Conservation (phyloP, 805 yeast genomes). For the Saturnispora zaruensis region DNA sequence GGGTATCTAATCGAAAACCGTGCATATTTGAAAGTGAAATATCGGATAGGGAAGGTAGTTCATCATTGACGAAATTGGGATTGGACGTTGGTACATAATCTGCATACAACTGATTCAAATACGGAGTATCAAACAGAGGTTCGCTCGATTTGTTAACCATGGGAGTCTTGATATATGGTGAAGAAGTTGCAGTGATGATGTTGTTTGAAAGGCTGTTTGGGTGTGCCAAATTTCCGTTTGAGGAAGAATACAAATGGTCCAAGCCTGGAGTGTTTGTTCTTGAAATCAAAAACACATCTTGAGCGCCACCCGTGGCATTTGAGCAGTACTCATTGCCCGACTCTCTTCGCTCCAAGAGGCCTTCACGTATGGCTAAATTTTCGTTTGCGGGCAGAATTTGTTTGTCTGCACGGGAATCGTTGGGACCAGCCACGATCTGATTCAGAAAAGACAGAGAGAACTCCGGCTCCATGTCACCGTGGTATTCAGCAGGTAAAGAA, state of each 20-base stretch:
- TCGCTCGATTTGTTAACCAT: conserved; percentile 9
- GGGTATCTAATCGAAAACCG: conserved; percentile 1
- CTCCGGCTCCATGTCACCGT: background rate
- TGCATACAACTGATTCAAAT: conserved; percentile 10
- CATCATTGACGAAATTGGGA: conserved; percentile 1
- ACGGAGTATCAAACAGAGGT: conserved; percentile 12
- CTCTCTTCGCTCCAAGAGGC: background rate
- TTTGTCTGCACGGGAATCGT: background rate
- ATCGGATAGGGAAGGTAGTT: conserved; percentile 2
- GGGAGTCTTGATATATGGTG: conserved; percentile 9
- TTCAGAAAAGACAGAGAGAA: background rate
- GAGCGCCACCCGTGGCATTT: background rate
- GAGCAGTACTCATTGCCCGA: background rate
- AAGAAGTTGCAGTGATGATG: conserved; percentile 1
- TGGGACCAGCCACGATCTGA: background rate
- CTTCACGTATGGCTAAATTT: too few species aligned
- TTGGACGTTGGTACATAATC: conserved; percentile 3
- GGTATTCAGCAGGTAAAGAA: background rate
- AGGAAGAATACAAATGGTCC: background rate
- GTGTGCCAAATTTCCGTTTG: background rate
- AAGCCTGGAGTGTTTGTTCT: background rate
- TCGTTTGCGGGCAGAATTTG: background rate
- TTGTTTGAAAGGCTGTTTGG: background rate
- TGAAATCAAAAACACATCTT: conserved; percentile 1
- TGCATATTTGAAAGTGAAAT: conserved; percentile 3